phyloP scores from a whole-genome alignment of 257 asterid genomes.

The Coffea eugenioides region DNA sequence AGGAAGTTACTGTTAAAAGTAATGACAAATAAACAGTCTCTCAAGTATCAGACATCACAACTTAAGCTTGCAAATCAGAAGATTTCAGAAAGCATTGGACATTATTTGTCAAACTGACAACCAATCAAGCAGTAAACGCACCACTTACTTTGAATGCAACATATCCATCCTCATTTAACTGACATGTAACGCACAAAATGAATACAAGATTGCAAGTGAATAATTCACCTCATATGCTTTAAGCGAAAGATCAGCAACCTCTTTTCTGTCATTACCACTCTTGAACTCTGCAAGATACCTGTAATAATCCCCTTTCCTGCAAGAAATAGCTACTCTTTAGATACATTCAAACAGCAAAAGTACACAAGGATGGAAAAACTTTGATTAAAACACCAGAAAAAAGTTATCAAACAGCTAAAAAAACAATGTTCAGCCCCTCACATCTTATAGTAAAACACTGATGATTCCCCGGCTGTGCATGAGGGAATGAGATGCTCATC shows the following conservation, averaged over 20 bases:
- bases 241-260: slow-evolving; percentile 44
- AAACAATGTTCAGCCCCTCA: slow-evolving; percentile 30
- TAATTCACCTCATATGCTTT: slow-evolving; percentile 42
- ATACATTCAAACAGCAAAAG: neutral
- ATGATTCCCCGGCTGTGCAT: slow-evolving; percentile 68
- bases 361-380: neutral
- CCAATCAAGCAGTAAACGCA: neutral
- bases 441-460: slow-evolving; percentile 87
- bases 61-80: neutral
- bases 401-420: neutral
- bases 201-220: neutral
- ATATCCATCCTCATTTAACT: neutral
- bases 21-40: neutral
- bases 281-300: slow-evolving; percentile 50
- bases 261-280: slow-evolving; percentile 36
- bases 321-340: slow-evolving; percentile 3
- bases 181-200: neutral
- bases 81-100: neutral
- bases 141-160: too few species aligned
- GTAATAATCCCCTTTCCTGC: slow-evolving; percentile 55
- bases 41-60: neutral
- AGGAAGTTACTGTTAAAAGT: neutral
- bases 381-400: neutral
- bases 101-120: slow-evolving; percentile 1
- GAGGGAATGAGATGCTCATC: slow-evolving; percentile 92